Evolutionary conservation across 192 early-diverging fungal species (phyloP).

Genomic region (Polychytrium aggregatum): DNA sequence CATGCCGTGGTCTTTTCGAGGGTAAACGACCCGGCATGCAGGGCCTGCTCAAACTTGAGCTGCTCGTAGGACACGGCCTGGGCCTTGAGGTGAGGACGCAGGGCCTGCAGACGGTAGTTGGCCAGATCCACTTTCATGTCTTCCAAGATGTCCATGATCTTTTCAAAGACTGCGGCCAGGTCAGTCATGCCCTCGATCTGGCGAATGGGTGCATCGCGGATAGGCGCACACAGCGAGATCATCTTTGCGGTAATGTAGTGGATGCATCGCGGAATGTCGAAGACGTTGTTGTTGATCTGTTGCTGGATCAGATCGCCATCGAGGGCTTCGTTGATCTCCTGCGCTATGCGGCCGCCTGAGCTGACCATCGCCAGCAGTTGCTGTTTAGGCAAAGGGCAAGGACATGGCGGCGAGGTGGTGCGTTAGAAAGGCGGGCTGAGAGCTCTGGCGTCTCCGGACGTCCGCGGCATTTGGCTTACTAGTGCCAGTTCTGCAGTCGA

Average conservation of each 20-base stretch:
- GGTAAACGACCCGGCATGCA: conserved; percentile 22
- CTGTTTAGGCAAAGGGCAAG: conserved; percentile 15
- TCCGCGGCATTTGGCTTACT: too few species aligned
- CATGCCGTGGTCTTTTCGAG: conserved; percentile 49
- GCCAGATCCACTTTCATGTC: conserved; percentile 72
- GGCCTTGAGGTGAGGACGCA: conserved; percentile 55
- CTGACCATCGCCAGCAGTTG: conserved; percentile 55
- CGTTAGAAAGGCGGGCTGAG: too few species aligned
- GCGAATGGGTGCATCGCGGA: conserved; percentile 53
- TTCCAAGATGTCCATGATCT: conserved; percentile 51
- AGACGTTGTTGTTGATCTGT: conserved; percentile 42
- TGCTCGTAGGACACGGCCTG: conserved; percentile 70
- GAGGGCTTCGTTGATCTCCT: conserved; percentile 49
- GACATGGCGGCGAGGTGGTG: not conserved
- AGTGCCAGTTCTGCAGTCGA: too few species aligned
- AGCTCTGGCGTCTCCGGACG: too few species aligned
- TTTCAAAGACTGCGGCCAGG: conserved; percentile 30
- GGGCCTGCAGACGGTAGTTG: conserved; percentile 56
- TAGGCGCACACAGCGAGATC: conserved; percentile 63
- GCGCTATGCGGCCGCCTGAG: conserved; percentile 34
- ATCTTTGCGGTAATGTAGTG: conserved; percentile 44
- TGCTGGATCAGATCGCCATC: conserved; percentile 60
- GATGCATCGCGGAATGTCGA: conserved; percentile 38
- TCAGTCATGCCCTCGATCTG: conserved; percentile 8
- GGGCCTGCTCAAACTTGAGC: conserved; percentile 47